phyloP scores from a whole-genome alignment of 495 filamentous ascomycete genomes.

The Ascodesmis nigricans region DNA sequence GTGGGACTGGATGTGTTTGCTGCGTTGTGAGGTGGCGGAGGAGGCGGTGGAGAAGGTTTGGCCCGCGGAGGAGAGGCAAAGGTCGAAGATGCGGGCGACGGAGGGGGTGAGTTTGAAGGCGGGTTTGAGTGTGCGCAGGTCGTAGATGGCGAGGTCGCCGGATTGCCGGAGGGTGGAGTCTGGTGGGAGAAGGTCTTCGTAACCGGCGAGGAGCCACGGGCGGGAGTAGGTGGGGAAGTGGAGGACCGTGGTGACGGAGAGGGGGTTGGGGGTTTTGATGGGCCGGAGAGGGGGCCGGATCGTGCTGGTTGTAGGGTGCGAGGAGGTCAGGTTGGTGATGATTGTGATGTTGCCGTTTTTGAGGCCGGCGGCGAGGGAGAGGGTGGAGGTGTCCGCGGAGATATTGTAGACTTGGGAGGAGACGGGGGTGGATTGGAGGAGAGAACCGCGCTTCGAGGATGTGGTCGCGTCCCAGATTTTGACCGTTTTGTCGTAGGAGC shows the following conservation, averaged over 20 bases:
- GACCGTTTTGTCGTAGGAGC: conserved; percentile 49
- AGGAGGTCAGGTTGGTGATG: conserved; percentile 3
- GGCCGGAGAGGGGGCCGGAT: conserved; percentile 9
- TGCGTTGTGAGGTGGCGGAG: not conserved
- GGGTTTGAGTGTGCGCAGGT: conserved; percentile 1
- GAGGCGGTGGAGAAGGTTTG: conserved; percentile 7
- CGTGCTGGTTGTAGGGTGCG: conserved; percentile 1
- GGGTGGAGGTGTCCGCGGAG: too few relatives aligned
- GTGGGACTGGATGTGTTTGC: not conserved
- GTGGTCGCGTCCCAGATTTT: conserved; percentile 65
- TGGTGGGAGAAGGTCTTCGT: too few relatives aligned
- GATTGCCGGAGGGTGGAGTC: not conserved
- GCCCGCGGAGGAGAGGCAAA: conserved; percentile 9
- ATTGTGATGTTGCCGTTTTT: conserved; percentile 27
- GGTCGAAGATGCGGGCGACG: conserved; percentile 12
- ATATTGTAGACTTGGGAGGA: too few relatives aligned
- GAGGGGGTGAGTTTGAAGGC: conserved; percentile 1
- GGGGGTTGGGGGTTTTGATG: too few relatives aligned
- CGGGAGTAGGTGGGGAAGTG: too few relatives aligned
- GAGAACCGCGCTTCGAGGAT: too few relatives aligned
- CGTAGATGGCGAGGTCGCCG: conserved; percentile 12
- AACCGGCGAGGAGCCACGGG: conserved; percentile 14
- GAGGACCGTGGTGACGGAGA: too few relatives aligned
- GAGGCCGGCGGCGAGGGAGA: conserved; percentile 32
- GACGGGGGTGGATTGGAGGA: too few relatives aligned